phyloP scores from a whole-genome alignment of 805 yeast species.

The Candida glaebosa region DNA sequence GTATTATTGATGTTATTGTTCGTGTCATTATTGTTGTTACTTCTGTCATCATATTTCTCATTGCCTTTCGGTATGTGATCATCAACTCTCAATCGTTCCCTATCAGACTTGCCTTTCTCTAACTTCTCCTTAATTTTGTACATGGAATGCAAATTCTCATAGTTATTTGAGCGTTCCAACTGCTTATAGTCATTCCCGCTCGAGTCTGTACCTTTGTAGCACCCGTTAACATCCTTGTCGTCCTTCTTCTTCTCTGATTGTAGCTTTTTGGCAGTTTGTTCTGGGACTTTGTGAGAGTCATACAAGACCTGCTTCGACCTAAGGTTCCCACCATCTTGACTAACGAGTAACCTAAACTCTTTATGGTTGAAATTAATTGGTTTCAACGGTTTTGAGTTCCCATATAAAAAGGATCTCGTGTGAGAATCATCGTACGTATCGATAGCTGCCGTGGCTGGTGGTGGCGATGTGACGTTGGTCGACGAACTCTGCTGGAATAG shows the following conservation, averaged over 20 bases:
- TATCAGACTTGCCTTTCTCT: too few species aligned
- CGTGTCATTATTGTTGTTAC: neutral
- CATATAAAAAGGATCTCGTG: conserved; percentile 46
- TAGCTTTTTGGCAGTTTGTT: conserved; percentile 7
- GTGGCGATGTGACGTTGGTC: conserved; percentile 4
- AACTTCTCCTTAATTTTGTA: neutral
- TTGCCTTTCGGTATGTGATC: neutral
- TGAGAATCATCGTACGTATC: conserved; percentile 40
- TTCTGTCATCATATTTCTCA: neutral
- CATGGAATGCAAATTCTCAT: neutral
- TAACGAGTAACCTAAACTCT: conserved; percentile 41
- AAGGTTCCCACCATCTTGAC: conserved; percentile 50
- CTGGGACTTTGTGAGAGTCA: conserved; percentile 31
- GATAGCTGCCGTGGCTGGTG: conserved; percentile 4
- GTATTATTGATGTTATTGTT: neutral
- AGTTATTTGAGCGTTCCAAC: neutral
- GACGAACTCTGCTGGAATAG: conserved; percentile 27
- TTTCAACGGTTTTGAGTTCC: conserved; percentile 26
- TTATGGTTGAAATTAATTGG: conserved; percentile 25
- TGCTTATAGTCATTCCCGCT: neutral
- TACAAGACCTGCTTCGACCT: conserved; percentile 46
- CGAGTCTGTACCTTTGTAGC: too few species aligned
- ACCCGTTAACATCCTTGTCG: neutral
- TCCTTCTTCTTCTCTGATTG: neutral
- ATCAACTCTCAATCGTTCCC: neutral